Percentiles rank a stretch among this genome's conserved stretches.
Conservation (phyloP, 331 rosid species). For the Acacia pycnantha region DNA sequence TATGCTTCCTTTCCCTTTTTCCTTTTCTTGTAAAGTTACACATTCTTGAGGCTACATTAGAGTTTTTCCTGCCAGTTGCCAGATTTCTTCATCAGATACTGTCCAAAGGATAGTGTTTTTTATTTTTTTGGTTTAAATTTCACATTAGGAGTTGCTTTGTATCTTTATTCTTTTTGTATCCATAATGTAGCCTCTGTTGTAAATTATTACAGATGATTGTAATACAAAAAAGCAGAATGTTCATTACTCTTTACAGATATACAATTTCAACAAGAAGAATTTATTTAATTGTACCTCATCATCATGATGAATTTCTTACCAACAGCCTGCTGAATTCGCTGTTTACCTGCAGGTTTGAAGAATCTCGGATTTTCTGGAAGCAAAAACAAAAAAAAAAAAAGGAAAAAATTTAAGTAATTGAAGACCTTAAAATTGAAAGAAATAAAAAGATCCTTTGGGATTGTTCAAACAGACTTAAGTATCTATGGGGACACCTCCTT, state of each 20-base stretch:
- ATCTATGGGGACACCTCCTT: not conserved
- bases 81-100: constrained; percentile 24
- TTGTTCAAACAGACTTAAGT: not conserved
- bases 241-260: constrained; percentile 1
- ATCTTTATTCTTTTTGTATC: constrained; percentile 19
- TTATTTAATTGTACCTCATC: not conserved
- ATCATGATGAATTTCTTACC: not conserved
- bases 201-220: constrained; percentile 21
- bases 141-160: constrained; percentile 14
- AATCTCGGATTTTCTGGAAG: not conserved
- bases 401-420: not conserved
- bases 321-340: not conserved
- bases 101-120: constrained; percentile 53
- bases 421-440: not conserved
- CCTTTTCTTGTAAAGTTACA: constrained; percentile 9
- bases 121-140: not conserved
- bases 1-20: not conserved
- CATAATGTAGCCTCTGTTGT: constrained; percentile 33
- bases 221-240: constrained; percentile 1
- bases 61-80: constrained; percentile 45
- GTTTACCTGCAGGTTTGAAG: not conserved
- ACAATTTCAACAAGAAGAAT: constrained; percentile 4
- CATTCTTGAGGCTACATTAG: constrained; percentile 36
- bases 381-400: not conserved
- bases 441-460: not conserved